phyloP scores from a whole-genome alignment of 768 basidiomycete genomes.

The Suillus subalutaceus region DNA sequence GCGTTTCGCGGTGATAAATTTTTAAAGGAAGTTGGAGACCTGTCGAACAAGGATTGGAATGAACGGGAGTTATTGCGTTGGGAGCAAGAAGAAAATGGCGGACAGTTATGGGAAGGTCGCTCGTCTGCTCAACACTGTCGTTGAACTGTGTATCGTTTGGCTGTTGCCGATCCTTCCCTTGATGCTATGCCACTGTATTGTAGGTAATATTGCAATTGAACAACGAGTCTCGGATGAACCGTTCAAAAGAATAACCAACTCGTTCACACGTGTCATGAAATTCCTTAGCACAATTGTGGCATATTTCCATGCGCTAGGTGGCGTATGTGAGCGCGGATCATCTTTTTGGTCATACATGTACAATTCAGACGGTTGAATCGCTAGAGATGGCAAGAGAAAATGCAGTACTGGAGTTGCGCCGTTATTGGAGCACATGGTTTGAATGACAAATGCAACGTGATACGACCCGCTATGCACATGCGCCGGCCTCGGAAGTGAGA shows the following conservation, averaged over 20 bases:
- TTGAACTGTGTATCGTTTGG: not conserved
- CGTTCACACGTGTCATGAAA: not conserved
- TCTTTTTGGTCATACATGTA: not conserved
- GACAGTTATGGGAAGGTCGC: slow-evolving; percentile 50
- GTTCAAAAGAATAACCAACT: not conserved
- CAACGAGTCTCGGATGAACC: not conserved
- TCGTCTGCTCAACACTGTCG: not conserved
- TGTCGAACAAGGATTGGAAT: slow-evolving; percentile 57
- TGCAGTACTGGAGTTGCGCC: not conserved
- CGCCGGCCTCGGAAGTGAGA: not conserved
- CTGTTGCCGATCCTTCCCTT: not conserved
- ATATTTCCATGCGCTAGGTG: not conserved
- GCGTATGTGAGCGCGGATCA: not conserved
- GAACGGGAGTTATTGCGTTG: slow-evolving; percentile 56
- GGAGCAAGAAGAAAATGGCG: slow-evolving; percentile 57
- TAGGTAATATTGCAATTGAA: not conserved
- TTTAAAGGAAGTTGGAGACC: slow-evolving; percentile 46
- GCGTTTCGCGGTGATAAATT: slow-evolving; percentile 48
- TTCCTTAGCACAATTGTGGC: not conserved
- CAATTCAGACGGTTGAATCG: not conserved
- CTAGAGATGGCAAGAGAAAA: not conserved
- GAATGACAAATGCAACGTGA: not conserved
- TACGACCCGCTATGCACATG: not conserved
- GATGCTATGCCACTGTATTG: not conserved
- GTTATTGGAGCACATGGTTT: not conserved